Conservation (phyloP, 139 green algal species). For the Coelastrella sp. region DNA sequence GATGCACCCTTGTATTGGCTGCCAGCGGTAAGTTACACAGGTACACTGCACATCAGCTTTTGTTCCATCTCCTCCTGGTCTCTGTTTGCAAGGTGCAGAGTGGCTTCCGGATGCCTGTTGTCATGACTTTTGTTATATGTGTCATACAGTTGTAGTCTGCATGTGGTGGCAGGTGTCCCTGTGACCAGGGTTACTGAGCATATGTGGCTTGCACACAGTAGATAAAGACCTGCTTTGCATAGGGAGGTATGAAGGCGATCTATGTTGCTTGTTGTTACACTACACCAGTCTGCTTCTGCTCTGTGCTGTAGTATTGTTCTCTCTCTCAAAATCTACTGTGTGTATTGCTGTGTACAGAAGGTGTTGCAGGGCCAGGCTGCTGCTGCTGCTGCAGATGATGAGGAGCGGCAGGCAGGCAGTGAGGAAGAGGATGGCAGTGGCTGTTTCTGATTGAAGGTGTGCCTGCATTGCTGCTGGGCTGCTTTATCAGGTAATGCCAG, state of each 20-base stretch:
- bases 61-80: not conserved
- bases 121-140: not conserved
- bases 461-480: slow-evolving; percentile 41
- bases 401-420: no score
- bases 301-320: no score
- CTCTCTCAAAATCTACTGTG: no score
- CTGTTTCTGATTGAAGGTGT: slow-evolving; percentile 50
- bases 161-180: not conserved
- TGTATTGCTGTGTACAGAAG: no score
- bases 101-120: no score
- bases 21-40: slow-evolving; percentile 32
- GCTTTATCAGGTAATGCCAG: not conserved
- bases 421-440: slow-evolving; percentile 59
- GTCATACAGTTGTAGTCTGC: not conserved
- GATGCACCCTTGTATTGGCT: slow-evolving; percentile 54
- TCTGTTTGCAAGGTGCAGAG: not conserved
- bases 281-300: no score
- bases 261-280: no score
- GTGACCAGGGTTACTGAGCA: not conserved
- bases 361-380: no score
- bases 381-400: no score
- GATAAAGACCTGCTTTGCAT: no score
- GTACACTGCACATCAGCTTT: not conserved
- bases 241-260: no score
- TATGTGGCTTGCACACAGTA: not conserved